Conservation (phyloP, 805 yeast species). For the Starmerella vaccinii region DNA sequence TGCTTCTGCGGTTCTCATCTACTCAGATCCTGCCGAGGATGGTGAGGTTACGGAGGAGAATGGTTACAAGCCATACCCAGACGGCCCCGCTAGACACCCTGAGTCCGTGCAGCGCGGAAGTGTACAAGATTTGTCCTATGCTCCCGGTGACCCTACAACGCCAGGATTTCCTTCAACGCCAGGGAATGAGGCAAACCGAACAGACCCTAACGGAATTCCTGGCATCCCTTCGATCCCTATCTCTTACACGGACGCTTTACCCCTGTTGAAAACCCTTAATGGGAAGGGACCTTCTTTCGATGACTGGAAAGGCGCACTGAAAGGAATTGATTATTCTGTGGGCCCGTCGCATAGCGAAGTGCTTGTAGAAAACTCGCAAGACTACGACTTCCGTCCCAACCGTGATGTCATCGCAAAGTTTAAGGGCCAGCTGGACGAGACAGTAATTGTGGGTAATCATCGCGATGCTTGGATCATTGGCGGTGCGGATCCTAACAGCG, state of each 20-base stretch:
- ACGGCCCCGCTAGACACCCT: constrained; percentile 71
- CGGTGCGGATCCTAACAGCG: constrained; percentile 74
- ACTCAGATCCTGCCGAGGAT: constrained; percentile 59
- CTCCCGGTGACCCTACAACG: constrained; percentile 73
- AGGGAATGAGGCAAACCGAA: constrained; percentile 35
- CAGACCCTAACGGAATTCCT: constrained; percentile 48
- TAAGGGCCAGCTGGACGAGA: constrained; percentile 47
- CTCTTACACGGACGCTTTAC: constrained; percentile 51
- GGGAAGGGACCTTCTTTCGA: constrained; percentile 42
- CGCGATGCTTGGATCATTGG: constrained; percentile 74
- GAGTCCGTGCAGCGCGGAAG: constrained; percentile 69
- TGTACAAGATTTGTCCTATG: constrained; percentile 47
- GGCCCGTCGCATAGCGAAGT: constrained; percentile 43
- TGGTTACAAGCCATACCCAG: constrained; percentile 57
- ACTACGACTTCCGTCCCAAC: constrained; percentile 50
- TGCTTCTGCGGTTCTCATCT: constrained; percentile 55
- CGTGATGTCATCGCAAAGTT: constrained; percentile 54
- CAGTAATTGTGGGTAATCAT: constrained; percentile 61
- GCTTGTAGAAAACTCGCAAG: constrained; percentile 51
- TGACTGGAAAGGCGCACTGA: constrained; percentile 40
- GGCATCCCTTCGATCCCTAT: constrained; percentile 63
- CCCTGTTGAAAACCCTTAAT: constrained; percentile 48
- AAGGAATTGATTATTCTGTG: constrained; percentile 39
- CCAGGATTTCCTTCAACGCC: constrained; percentile 55
- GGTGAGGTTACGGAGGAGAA: constrained; percentile 40